These are phyloP conservation scores for Pichia nanzhaoensis DNA, from an alignment of 805 yeast genomes.

Conservation along the genomic window DNA sequence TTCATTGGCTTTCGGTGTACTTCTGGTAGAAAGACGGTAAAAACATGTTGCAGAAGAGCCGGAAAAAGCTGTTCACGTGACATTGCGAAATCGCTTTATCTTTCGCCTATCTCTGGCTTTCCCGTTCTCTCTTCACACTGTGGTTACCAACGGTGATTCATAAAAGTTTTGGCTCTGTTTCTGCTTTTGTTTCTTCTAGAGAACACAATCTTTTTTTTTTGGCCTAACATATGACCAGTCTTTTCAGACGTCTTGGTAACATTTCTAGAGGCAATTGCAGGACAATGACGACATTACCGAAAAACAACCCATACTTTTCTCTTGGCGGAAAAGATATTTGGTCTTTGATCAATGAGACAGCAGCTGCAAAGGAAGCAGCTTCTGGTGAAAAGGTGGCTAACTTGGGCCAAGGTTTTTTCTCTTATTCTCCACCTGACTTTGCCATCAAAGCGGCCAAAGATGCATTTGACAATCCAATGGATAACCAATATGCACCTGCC, in stretches of 20 bases:
- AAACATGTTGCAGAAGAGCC: no score
- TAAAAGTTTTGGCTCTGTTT: no score
- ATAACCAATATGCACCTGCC: conserved; percentile 91
- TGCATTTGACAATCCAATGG: conserved; percentile 65
- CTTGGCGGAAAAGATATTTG: conserved; percentile 84
- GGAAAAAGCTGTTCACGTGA: no score
- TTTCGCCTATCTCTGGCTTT: neutral
- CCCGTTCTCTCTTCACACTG: neutral
- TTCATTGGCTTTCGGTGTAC: neutral
- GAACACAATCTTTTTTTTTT: no score
- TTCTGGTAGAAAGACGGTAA: no score
- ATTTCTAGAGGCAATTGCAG: neutral
- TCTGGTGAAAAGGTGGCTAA: conserved; percentile 76
- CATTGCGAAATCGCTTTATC: neutral
- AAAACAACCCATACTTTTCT: conserved; percentile 62
- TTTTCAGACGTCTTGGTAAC: no score
- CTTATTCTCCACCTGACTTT: conserved; percentile 93
- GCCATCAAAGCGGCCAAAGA: conserved; percentile 75
- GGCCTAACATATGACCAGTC: no score
- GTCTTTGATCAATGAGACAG: conserved; percentile 93
- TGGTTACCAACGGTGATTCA: no score
- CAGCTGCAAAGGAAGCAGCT: conserved; percentile 68
- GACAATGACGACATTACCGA: conserved; percentile 27
- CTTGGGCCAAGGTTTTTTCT: conserved; percentile 95
- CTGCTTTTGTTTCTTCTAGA: no score